Conservation (phyloP, 2,329 filamentous ascomycete species). For the Cryphonectria radicalis region DNA sequence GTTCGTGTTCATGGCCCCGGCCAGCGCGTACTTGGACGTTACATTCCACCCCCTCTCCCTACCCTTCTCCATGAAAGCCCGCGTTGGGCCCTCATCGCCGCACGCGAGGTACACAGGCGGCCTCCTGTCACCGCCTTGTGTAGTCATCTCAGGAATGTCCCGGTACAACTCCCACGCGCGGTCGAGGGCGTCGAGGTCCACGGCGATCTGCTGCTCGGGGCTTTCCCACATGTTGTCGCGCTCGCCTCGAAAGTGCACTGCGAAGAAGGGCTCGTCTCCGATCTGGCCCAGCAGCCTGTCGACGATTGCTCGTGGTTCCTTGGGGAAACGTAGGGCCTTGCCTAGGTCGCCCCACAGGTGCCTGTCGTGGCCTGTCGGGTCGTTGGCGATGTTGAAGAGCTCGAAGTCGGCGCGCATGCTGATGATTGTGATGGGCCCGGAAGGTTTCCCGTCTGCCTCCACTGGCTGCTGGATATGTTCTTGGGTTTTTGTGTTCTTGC, state of each 20-base stretch:
- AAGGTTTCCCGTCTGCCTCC: constrained; percentile 8
- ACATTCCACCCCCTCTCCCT: constrained; percentile 40
- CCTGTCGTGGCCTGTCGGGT: constrained; percentile 40
- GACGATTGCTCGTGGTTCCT: constrained; percentile 34
- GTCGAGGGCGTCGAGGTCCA: constrained; percentile 41
- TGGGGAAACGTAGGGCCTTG: constrained; percentile 38
- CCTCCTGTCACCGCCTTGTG: constrained; percentile 22
- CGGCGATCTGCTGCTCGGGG: constrained; percentile 38
- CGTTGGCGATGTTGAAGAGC: constrained; percentile 40
- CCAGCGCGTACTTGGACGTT: constrained; percentile 40
- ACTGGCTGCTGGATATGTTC: background rate
- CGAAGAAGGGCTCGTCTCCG: constrained; percentile 35
- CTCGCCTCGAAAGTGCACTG: constrained; percentile 43
- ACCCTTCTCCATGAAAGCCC: constrained; percentile 37
- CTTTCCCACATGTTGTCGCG: constrained; percentile 42
- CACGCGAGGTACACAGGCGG: constrained; percentile 42
- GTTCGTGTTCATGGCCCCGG: constrained; percentile 24
- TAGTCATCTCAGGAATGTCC: constrained; percentile 1
- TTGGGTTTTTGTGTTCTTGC: background rate
- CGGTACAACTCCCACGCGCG: constrained; percentile 37
- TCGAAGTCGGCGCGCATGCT: constrained; percentile 38
- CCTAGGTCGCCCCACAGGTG: constrained; percentile 41
- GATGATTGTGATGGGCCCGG: constrained; percentile 36
- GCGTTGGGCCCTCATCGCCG: constrained; percentile 38
- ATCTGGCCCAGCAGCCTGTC: constrained; percentile 33